Evolutionary conservation across 192 early-diverging fungal genomes (phyloP), one percentile per base, ranked within the genome.

Genomic region (Coemansia sp.): DNA sequence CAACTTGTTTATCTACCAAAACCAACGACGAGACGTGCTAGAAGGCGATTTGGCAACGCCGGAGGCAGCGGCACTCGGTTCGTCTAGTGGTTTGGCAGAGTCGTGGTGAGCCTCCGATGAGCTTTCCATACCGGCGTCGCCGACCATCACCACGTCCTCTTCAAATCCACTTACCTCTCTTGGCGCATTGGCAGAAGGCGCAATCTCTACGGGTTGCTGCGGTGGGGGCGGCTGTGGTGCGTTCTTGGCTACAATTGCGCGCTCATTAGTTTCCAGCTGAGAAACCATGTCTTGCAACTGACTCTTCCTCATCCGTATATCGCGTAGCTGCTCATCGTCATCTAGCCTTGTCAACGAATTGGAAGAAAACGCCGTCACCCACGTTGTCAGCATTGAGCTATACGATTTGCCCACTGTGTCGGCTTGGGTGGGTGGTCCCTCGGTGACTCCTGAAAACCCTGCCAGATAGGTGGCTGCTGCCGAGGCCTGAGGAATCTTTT

Each of bases 261-360:
- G 66, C 64, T 83, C 80, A 72, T 73, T 83, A 50, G 40, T 59
- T 42, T 83, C 80, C 9, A 83, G 69, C 73, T 83, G 80, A 35
- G 66, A 47, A 42, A 77, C 76, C 69, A 83, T 74, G 28, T 74
- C 75, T 39, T 77, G 80, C 7, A 83, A 64, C 55, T 83, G 80
- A 16, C 42, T 39, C 62, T 75, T 77, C 49, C 80, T 66, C 19
- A 69, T 65, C n/a, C 69, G 75, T 40, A 83, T 83, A 40, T 77
- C 76, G 4, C 47, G 75, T 47, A 83, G 38, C 7, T 69, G 72
- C 60, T 83, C 72, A 28, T 83, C 66, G 11, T 82, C 80, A 1
- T 75, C 57, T 5, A 72, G 33, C 13, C 37, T 69, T 3, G 62
- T 43, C 6, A 70, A 39, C 37, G 75, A 57, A 32, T 40, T 47